Conservation (phyloP, 306 rosid species). For the Astragalus membranaceus region DNA sequence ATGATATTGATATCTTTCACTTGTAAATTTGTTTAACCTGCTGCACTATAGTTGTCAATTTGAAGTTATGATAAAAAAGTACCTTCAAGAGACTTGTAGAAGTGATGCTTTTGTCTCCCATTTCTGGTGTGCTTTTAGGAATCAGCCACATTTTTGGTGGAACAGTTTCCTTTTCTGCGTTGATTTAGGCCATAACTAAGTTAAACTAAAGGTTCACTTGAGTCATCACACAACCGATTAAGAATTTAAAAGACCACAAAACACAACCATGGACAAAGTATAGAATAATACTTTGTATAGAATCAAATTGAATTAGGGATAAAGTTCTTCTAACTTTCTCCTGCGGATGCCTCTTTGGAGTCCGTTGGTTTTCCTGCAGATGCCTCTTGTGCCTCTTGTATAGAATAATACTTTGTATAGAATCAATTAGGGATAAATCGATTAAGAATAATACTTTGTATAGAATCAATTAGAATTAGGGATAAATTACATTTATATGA, state of each 20-base stretch:
- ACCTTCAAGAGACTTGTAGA: constrained; percentile 2
- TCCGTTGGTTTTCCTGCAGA: no score
- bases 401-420: no score
- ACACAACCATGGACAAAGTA: background rate
- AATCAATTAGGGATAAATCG: no score
- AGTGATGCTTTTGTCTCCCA: background rate
- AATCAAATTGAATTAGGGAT: background rate
- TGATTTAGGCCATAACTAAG: background rate
- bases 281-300: no score
- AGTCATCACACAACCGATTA: background rate
- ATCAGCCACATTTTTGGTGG: background rate
- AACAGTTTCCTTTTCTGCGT: background rate
- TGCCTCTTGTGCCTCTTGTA: no score
- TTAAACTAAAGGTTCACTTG: background rate
- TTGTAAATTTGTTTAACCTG: background rate
- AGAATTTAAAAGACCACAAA: background rate
- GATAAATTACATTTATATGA: background rate
- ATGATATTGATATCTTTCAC: background rate
- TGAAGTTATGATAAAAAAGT: background rate
- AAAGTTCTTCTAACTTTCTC: no score
- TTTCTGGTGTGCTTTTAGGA: background rate
- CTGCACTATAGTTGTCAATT: background rate
- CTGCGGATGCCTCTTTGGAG: no score
- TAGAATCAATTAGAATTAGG: background rate
- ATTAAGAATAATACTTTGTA: no score